A percentile compares a stretch with the other conserved stretches of the same genome.
phyloP scores from a whole-genome alignment of 345 rosid genomes.

The Lepidium sativum region DNA sequence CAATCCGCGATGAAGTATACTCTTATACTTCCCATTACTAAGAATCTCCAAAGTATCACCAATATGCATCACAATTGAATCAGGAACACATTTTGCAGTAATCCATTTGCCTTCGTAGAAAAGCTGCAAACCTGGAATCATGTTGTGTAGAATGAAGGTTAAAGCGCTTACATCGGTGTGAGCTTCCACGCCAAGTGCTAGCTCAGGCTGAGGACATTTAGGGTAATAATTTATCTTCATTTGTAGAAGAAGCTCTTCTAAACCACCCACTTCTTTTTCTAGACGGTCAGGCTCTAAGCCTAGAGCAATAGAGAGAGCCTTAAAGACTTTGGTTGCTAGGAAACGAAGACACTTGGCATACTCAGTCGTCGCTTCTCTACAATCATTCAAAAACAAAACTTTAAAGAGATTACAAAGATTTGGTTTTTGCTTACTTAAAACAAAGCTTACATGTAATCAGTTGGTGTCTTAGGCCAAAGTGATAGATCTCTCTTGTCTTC shows the following conservation, averaged over 20 bases:
- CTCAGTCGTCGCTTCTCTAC: conserved; percentile 67
- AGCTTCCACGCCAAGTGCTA: conserved; percentile 96
- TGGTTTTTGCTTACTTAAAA: background rate
- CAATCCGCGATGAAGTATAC: conserved; percentile 84
- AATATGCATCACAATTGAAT: conserved; percentile 88
- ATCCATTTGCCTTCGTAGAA: conserved; percentile 78
- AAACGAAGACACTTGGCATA: conserved; percentile 70
- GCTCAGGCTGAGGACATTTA: conserved; percentile 91
- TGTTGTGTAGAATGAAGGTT: conserved; percentile 96
- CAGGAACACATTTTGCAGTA: conserved; percentile 85
- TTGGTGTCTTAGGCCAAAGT: conserved; percentile 78
- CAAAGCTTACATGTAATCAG: conserved; percentile 62
- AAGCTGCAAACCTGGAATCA: conserved; percentile 93
- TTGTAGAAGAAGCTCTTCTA: conserved; percentile 77
- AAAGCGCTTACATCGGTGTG: conserved; percentile 90
- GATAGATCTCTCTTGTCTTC: conserved; percentile 72
- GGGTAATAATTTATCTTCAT: conserved; percentile 96
- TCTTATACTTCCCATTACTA: conserved; percentile 87
- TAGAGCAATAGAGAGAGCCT: conserved; percentile 55
- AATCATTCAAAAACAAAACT: background rate
- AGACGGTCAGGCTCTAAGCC: conserved; percentile 81
- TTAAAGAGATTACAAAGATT: background rate
- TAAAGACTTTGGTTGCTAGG: conserved; percentile 54
- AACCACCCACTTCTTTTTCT: conserved; percentile 84
- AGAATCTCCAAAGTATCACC: conserved; percentile 92